phyloP scores from a whole-genome alignment of 73 alveolate genomes.

The Paramecium octaurelia region DNA sequence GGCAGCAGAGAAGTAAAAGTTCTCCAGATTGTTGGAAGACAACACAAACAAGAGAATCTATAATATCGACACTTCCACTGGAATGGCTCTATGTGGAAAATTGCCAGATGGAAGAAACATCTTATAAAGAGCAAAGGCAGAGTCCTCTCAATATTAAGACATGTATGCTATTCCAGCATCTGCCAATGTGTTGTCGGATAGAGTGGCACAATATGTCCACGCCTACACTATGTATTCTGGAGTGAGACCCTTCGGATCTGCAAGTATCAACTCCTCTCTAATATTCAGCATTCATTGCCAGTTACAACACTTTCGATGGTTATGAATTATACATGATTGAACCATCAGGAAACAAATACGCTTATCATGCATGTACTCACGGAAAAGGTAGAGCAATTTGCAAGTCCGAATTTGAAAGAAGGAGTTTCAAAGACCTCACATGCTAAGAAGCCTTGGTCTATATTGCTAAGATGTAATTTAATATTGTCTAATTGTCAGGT shows the following conservation, averaged over 20 bases:
- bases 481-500: neutral
- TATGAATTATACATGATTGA: slow-evolving; percentile 83
- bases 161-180: slow-evolving; percentile 81
- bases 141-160: slow-evolving; percentile 78
- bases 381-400: slow-evolving; percentile 94
- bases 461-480: slow-evolving; percentile 63
- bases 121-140: slow-evolving; percentile 84
- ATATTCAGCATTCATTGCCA: slow-evolving; percentile 60
- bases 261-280: slow-evolving; percentile 1
- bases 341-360: slow-evolving; percentile 87
- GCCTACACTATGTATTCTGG: slow-evolving; percentile 81
- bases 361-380: slow-evolving; percentile 88
- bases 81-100: slow-evolving; percentile 85
- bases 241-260: slow-evolving; percentile 90
- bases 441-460: slow-evolving; percentile 75
- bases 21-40: slow-evolving; percentile 81
- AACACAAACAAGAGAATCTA: slow-evolving; percentile 89
- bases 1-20: slow-evolving; percentile 85
- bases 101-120: slow-evolving; percentile 93
- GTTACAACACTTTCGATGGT: slow-evolving; percentile 79
- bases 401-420: slow-evolving; percentile 90
- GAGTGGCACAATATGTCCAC: slow-evolving; percentile 86
- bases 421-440: slow-evolving; percentile 79
- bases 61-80: slow-evolving; percentile 69
- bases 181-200: slow-evolving; percentile 82